A percentile compares a stretch with the other conserved stretches of the same genome.
Conservation (phyloP, 2,329 filamentous ascomycete genomes). For the Ceratocystis eucalypticola region DNA sequence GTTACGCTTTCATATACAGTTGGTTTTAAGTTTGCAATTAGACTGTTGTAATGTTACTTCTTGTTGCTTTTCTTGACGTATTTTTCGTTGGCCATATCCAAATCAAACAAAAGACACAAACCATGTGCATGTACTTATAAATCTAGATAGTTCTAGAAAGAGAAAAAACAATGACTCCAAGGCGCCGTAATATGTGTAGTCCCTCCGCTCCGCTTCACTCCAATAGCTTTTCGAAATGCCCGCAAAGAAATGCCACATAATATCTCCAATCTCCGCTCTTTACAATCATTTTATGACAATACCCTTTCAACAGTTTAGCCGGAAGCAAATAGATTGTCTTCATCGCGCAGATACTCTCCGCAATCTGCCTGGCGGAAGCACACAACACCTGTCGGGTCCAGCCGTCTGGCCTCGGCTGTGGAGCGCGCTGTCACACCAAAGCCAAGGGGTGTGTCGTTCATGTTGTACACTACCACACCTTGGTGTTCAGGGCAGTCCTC, state of each 20-base stretch:
- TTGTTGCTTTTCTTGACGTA: not conserved
- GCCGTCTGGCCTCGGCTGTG: constrained; percentile 64
- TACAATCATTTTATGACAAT: not conserved
- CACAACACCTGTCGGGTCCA: constrained; percentile 83
- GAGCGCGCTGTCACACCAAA: constrained; percentile 87
- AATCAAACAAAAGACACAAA: constrained; percentile 8
- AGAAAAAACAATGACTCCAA: constrained; percentile 18
- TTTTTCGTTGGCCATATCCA: not conserved
- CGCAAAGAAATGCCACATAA: constrained; percentile 17
- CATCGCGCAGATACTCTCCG: constrained; percentile 86
- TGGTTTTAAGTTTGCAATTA: not conserved
- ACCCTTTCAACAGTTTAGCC: constrained; percentile 27
- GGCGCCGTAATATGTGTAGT: constrained; percentile 18
- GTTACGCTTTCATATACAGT: not conserved
- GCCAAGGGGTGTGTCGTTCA: constrained; percentile 87
- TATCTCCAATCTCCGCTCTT: constrained; percentile 4
- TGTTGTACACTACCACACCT: constrained; percentile 77
- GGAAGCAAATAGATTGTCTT: constrained; percentile 50
- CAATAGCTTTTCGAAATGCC: constrained; percentile 17
- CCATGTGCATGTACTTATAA: constrained; percentile 13
- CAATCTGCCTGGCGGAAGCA: constrained; percentile 87
- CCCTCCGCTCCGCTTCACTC: constrained; percentile 10
- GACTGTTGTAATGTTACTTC: not conserved
- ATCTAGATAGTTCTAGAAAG: constrained; percentile 14
- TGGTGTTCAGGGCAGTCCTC: constrained; percentile 91